Evolutionary conservation across 345 rosid genomes (phyloP).

Genomic region (Toxicodendron radicans): DNA sequence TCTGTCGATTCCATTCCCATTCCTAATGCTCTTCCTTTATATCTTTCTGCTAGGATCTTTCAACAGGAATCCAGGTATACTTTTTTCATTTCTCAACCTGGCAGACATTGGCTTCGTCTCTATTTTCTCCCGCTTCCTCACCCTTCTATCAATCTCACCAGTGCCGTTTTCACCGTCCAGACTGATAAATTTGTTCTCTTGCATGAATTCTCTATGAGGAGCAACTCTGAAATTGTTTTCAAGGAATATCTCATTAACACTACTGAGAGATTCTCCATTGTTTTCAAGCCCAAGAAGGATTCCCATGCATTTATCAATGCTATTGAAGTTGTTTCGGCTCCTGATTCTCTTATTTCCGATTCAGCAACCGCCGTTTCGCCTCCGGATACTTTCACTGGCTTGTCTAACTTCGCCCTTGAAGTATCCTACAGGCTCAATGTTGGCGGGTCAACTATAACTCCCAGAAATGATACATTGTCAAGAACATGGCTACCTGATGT

Average conservation of each 20-base stretch:
- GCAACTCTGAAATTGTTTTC: conserved; percentile 35
- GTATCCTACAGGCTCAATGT: conserved; percentile 63
- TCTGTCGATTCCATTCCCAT: conserved; percentile 44
- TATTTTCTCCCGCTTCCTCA: conserved; percentile 71
- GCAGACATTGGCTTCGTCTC: conserved; percentile 82
- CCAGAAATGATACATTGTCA: conserved; percentile 56
- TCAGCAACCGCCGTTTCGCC: conserved; percentile 48
- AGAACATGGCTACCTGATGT: conserved; percentile 71
- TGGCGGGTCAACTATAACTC: conserved; percentile 57
- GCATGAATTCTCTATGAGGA: conserved; percentile 49
- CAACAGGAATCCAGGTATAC: conserved; percentile 42
- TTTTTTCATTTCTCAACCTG: conserved; percentile 48
- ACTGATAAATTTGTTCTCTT: conserved; percentile 63
- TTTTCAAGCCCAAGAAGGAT: conserved; percentile 49
- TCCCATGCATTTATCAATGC: conserved; percentile 72
- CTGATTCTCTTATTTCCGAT: conserved; percentile 58
- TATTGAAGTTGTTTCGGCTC: conserved; percentile 65
- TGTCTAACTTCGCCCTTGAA: conserved; percentile 48
- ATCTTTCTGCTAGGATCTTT: conserved; percentile 51
- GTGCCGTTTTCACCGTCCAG: conserved; percentile 55
- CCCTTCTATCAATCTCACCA: conserved; percentile 45
- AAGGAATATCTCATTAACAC: conserved; percentile 69
- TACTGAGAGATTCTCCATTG: conserved; percentile 45
- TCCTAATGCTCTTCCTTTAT: conserved; percentile 37
- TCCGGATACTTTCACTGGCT: conserved; percentile 44